Evolutionary conservation across 495 filamentous ascomycete genomes (phyloP), one percentile per base, ranked within the genome.

Genomic region (Chlorociboria aeruginascens): DNA sequence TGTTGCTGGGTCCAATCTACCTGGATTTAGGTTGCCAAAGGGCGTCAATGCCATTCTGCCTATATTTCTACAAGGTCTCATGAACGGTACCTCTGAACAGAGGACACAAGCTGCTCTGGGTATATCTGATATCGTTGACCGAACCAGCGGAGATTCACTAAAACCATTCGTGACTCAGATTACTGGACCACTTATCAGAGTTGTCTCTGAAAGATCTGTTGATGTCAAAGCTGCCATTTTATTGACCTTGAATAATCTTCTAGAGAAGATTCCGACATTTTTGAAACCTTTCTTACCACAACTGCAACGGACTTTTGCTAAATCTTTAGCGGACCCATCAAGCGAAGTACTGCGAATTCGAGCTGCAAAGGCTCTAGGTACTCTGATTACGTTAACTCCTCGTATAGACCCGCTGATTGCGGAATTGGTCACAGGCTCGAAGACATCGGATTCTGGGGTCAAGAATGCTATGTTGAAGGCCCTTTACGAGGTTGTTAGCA

Each of bases 391-490:
- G 44, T 75, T 97, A 57, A 98, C 93, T 2, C 92, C 92, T 10
- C 80, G 93, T 45, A 89, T 98, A 32, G 92, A 98, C 64, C 92
- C 92, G 36, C 71, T 98, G 31, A 73, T 74, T 29, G 65, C 76
- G 54, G 92, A 98, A 63, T 75, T 98, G 43, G 89, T 97, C 25
- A 81, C 92, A 25, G 92, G 92, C 9, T 89, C 89, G 2, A 95
- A 89, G 69, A 95, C 93, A 0, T 66, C 79, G 3, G 93, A 98
- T 63, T 46, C 76, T 12, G 93, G 92, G 40, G 92, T 98, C 47
- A 85, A 78, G 66, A 92, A 86, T 61, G 92, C 92, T 12, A 98
- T 98, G 92, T 76, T 97, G 52, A 95, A 94, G 70, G 92, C 93
- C 6, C 68, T 98, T 36, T 95, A 89, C 59, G 92, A 97, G 60